phyloP scores from a whole-genome alignment of 441 rosid species.

The Erodium chrysanthum region DNA sequence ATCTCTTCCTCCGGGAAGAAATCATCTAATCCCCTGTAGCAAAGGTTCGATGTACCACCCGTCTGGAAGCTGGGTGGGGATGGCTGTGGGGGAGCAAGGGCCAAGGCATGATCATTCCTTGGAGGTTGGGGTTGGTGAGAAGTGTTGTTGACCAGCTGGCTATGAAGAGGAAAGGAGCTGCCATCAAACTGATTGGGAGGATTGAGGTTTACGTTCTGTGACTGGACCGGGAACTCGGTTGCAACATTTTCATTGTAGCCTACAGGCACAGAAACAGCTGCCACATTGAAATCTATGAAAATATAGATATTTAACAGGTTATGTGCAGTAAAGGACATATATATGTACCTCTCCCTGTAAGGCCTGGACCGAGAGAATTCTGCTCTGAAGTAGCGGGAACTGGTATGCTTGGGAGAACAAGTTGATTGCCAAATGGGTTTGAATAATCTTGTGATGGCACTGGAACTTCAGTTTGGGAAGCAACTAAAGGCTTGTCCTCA shows the following conservation, averaged over 20 bases:
- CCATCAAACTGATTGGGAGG: slow-evolving; percentile 34
- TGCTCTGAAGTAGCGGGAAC: slow-evolving; percentile 45
- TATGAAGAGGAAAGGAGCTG: slow-evolving; percentile 21
- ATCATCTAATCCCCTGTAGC: slow-evolving; percentile 64
- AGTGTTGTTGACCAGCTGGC: too few relatives aligned
- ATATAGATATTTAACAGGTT: too few relatives aligned
- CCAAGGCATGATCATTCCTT: slow-evolving; percentile 46
- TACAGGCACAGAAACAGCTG: slow-evolving; percentile 18
- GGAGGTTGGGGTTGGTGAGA: slow-evolving; percentile 10
- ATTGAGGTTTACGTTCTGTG: slow-evolving; percentile 44
- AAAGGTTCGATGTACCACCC: slow-evolving; percentile 61
- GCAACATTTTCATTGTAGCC: slow-evolving; percentile 49
- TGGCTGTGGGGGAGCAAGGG: slow-evolving; percentile 38
- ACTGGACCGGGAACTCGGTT: slow-evolving; percentile 24
- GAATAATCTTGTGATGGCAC: slow-evolving; percentile 38
- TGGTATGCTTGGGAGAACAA: slow-evolving; percentile 42
- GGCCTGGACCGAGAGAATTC: slow-evolving; percentile 36
- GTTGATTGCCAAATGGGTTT: slow-evolving; percentile 40
- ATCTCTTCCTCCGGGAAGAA: slow-evolving; percentile 83
- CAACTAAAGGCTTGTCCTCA: slow-evolving; percentile 42
- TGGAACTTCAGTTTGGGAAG: slow-evolving; percentile 41
- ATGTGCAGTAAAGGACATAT: too few relatives aligned
- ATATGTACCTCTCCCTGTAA: slow-evolving; percentile 49
- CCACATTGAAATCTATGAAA: background rate
- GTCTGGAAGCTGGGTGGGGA: slow-evolving; percentile 55